A percentile compares a stretch with the other conserved stretches of the same genome.
phyloP scores from a whole-genome alignment of 192 early-diverging fungal species.

The Paraglomus occultum region DNA sequence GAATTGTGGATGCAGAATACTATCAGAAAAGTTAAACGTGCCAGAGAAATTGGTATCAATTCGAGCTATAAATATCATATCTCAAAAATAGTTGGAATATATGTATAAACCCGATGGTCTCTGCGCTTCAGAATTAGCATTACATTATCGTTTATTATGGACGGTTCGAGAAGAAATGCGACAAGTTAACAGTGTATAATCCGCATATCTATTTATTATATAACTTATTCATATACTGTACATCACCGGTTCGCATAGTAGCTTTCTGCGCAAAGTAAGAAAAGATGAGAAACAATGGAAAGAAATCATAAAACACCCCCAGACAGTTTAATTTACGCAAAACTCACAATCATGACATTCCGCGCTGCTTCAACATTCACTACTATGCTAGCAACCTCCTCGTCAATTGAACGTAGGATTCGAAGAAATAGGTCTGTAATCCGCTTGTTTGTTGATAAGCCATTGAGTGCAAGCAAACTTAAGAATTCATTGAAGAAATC shows the following conservation, averaged over 20 bases:
- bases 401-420: constrained; percentile 78
- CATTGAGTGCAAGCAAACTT: constrained; percentile 52
- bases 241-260: constrained; percentile 79
- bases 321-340: not conserved
- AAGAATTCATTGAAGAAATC: constrained; percentile 87
- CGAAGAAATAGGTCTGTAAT: constrained; percentile 76
- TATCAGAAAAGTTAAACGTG: constrained; percentile 5
- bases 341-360: constrained; percentile 66
- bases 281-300: not conserved
- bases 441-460: constrained; percentile 47
- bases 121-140: not conserved
- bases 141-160: constrained; percentile 5
- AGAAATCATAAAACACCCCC: not conserved
- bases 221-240: no score
- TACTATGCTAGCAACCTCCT: constrained; percentile 77
- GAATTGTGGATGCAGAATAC: constrained; percentile 1
- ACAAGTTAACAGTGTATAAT: constrained; percentile 8
- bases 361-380: constrained; percentile 65
- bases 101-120: constrained; percentile 4
- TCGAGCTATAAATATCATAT: not conserved
- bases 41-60: constrained; percentile 4
- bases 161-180: constrained; percentile 8
- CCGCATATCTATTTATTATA: no score
- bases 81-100: constrained; percentile 1
- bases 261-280: constrained; percentile 61